These are phyloP conservation scores for Fraxinus quadrangulata DNA, from an alignment of 257 asterid species.

Conservation along the genomic window DNA sequence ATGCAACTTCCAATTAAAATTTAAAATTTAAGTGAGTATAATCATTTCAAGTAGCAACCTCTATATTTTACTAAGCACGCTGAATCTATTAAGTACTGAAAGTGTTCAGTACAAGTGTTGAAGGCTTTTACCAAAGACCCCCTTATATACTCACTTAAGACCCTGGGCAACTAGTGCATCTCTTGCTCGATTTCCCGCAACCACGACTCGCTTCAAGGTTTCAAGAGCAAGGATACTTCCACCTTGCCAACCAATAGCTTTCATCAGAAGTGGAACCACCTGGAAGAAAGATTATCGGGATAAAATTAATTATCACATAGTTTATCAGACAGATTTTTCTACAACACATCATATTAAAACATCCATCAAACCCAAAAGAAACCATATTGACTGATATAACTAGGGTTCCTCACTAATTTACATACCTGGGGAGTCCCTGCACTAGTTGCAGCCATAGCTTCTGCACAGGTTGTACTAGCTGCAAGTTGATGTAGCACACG, in stretches of 20 bases:
- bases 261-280: conserved; percentile 98
- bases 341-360: neutral
- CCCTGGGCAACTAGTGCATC: conserved; percentile 99
- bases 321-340: conserved; percentile 10
- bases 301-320: conserved; percentile 25
- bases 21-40: neutral
- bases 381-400: neutral
- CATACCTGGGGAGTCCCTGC: conserved; percentile 93
- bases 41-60: neutral
- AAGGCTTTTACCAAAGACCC: neutral
- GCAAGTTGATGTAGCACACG: conserved; percentile 99
- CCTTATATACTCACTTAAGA: conserved; percentile 64
- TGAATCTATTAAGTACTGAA: neutral
- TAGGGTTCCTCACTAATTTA: neutral
- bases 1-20: neutral
- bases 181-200: conserved; percentile 96
- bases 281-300: conserved; percentile 38
- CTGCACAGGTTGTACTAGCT: conserved; percentile 94
- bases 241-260: conserved; percentile 99
- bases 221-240: conserved; percentile 99
- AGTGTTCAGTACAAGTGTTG: neutral
- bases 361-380: neutral
- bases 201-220: conserved; percentile 93
- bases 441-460: conserved; percentile 99
- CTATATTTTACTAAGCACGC: neutral